Evolutionary conservation across 2,329 filamentous ascomycete genomes (phyloP), one percentile per base, ranked within the genome.

Genomic region (Grosmannia serpens): DNA sequence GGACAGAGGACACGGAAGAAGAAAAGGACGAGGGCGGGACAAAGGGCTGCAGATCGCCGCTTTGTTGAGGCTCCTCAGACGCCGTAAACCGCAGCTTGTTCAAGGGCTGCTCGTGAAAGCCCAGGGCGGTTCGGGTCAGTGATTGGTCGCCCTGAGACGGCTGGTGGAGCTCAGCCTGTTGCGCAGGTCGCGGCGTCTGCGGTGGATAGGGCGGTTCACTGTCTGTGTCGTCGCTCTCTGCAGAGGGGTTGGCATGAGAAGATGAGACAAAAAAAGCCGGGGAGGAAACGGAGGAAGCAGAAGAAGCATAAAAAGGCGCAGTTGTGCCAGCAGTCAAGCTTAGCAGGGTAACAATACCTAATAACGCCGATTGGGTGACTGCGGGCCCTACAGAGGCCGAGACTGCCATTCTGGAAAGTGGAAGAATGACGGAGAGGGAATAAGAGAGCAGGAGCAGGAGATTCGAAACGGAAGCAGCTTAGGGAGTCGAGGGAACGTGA

Each of bases 271-370:
- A 44, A 9, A 13, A 13, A n/a, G 35, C 2, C 24, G 46, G 13
- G 22, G 49, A 38, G 15, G 27, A 46, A 26, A 31, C 11, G 55
- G 20, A 15, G 31, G 44, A 17, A 22, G 38, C 17, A 41, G 41
- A 15, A 31, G 50, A 38, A 15, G 38, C 3, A 41, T 38, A 53
- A 53, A 20, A 41, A 7, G 46, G 38, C 27, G 33, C 35, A 7
- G 46, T 20, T 33, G 51, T 52, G 26, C 35, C 31, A 11, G 31
- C 57, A 62, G 62, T 62, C n/a, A 62, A 54, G 59, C 60, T 55
- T 57, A 64, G 61, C 50, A 64, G 67, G 53, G 62, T 61, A 53
- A 64, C 63, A 59, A 66, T 69, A 70, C 69, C 69, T 69, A 65
- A 61, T 57, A 64, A 62, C 53, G 65, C 63, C 29, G 68, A 60